Conservation (phyloP, 2,329 filamentous ascomycete species). For the Penicillium olsonii region DNA sequence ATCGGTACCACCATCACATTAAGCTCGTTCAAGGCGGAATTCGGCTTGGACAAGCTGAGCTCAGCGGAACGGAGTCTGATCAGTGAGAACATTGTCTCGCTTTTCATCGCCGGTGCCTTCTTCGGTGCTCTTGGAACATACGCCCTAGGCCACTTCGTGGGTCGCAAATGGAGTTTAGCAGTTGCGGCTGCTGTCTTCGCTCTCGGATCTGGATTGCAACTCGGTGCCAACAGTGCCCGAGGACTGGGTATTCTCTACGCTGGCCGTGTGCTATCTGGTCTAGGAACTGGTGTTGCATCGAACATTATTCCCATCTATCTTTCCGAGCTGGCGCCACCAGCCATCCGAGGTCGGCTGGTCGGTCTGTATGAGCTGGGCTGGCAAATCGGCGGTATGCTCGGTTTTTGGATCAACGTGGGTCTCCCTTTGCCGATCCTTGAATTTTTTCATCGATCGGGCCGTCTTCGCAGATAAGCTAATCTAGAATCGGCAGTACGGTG, state of each 20-base stretch:
- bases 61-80: slow-evolving; percentile 56
- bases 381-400: slow-evolving; percentile 49
- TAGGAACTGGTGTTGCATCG: slow-evolving; percentile 55
- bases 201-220: slow-evolving; percentile 67
- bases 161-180: slow-evolving; percentile 63
- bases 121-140: slow-evolving; percentile 71
- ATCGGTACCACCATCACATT: slow-evolving; percentile 75
- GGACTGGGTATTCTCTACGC: slow-evolving; percentile 61
- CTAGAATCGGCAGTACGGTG: slow-evolving; percentile 49
- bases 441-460: background rate
- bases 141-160: slow-evolving; percentile 62
- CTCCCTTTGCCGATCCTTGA: background rate
- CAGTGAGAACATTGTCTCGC: slow-evolving; percentile 72
- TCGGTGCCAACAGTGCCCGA: slow-evolving; percentile 59
- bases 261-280: slow-evolving; percentile 55
- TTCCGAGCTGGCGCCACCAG: slow-evolving; percentile 56
- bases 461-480: slow-evolving; percentile 13
- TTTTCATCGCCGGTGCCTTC: slow-evolving; percentile 80
- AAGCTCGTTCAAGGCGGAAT: slow-evolving; percentile 67
- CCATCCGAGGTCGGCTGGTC: slow-evolving; percentile 56
- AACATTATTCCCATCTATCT: slow-evolving; percentile 61
- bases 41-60: slow-evolving; percentile 58
- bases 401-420: slow-evolving; percentile 48
- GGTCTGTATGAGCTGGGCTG: slow-evolving; percentile 56
- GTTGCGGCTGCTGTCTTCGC: slow-evolving; percentile 65